Evolutionary conservation across 148 eudicot genomes (phyloP).

Genomic region (Nyssa sinensis): DNA sequence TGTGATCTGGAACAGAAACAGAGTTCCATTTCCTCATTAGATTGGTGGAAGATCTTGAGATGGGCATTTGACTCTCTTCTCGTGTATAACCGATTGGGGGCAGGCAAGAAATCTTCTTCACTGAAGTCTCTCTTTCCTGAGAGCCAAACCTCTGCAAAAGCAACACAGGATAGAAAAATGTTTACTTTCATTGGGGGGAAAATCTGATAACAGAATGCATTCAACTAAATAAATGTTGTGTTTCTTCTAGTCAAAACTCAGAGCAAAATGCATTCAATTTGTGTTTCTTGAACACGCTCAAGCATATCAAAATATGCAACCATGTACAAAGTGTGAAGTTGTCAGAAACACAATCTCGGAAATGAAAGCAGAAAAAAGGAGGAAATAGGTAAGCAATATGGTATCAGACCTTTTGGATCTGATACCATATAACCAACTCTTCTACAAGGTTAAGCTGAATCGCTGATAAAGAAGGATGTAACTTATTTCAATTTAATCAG

Average conservation of each 20-base stretch:
- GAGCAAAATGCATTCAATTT: not conserved
- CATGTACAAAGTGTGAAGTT: not conserved
- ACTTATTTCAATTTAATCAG: too few relatives aligned
- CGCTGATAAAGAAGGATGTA: too few relatives aligned
- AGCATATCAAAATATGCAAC: not conserved
- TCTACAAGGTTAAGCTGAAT: too few relatives aligned
- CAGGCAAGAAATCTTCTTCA: constrained; percentile 49
- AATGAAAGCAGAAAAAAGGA: not conserved
- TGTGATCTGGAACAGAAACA: constrained; percentile 52
- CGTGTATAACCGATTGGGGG: constrained; percentile 57
- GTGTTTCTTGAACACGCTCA: not conserved
- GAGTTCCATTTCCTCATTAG: constrained; percentile 66
- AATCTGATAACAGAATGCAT: not conserved
- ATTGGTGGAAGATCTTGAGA: constrained; percentile 63
- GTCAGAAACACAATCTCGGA: not conserved
- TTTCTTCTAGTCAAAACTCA: not conserved
- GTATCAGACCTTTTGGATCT: too few relatives aligned
- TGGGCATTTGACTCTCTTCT: constrained; percentile 73
- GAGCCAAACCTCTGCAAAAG: constrained; percentile 62
- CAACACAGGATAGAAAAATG: not conserved
- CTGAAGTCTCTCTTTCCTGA: constrained; percentile 78
- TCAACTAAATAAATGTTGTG: too few relatives aligned
- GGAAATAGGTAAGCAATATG: too few relatives aligned
- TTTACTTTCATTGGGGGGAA: not conserved
- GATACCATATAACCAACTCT: too few relatives aligned